Percentiles rank a stretch among this genome's conserved stretches.
phyloP scores from a whole-genome alignment of 2,329 filamentous ascomycete species.

The Cladosporium halotolerans region DNA sequence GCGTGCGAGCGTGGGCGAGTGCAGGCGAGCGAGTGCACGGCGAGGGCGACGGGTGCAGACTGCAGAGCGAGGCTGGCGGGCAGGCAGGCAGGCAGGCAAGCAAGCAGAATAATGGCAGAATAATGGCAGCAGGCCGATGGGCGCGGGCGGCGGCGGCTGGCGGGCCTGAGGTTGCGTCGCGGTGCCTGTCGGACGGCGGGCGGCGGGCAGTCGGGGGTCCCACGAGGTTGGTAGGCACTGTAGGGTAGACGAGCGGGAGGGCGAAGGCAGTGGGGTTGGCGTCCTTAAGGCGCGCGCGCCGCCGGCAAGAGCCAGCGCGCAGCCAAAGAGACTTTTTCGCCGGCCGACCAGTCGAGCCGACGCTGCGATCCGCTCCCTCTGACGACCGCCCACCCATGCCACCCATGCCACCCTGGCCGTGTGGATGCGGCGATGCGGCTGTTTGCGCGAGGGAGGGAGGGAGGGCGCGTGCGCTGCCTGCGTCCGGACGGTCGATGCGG shows the following conservation, averaged over 20 bases:
- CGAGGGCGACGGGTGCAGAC: not conserved
- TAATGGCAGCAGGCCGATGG: not conserved
- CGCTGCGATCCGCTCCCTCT: not conserved
- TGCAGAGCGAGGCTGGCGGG: not conserved
- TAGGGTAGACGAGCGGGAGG: conserved; percentile 3
- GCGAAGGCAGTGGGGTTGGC: conserved; percentile 10
- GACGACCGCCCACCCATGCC: not conserved
- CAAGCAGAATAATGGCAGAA: not conserved
- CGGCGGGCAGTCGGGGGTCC: not conserved
- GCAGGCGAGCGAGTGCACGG: not conserved
- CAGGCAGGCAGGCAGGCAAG: not conserved
- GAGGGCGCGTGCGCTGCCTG: too few relatives aligned
- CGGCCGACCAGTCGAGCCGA: not conserved
- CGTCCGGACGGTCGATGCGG: too few relatives aligned
- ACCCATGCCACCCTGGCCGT: not conserved
- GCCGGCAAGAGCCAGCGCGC: not conserved
- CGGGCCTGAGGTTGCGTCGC: not conserved
- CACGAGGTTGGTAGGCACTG: conserved; percentile 4
- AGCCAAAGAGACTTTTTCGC: not conserved
- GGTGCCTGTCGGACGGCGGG: too few relatives aligned
- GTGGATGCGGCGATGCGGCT: not conserved
- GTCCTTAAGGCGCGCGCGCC: conserved; percentile 7
- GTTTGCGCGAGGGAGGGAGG: not conserved
- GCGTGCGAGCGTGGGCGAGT: not conserved
- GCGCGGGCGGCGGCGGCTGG: conserved; percentile 1